A percentile compares a stretch with the other conserved stretches of the same genome.
These are phyloP conservation scores for Exophiala mesophila DNA, from an alignment of 2,329 filamentous ascomycete species.

Conservation along the genomic window DNA sequence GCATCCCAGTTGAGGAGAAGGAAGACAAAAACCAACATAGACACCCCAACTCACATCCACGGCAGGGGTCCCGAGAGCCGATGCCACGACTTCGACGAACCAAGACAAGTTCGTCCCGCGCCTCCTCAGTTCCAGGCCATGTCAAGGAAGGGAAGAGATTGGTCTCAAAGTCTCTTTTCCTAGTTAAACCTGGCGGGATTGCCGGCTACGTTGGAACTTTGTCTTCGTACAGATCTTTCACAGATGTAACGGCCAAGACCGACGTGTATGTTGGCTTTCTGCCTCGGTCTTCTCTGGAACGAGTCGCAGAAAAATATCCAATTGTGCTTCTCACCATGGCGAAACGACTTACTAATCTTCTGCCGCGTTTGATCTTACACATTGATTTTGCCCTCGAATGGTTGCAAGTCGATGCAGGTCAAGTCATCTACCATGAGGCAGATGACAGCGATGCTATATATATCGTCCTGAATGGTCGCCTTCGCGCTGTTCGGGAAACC, in stretches of 20 bases:
- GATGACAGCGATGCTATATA: constrained; percentile 99
- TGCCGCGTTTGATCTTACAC: constrained; percentile 85
- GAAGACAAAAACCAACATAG: constrained; percentile 20
- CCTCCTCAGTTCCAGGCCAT: constrained; percentile 26
- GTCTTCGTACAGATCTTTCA: constrained; percentile 91
- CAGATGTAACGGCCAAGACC: constrained; percentile 94
- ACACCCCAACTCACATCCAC: background rate
- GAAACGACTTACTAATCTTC: constrained; percentile 81
- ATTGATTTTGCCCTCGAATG: constrained; percentile 98
- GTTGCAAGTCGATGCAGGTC: constrained; percentile 92
- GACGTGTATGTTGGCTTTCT: constrained; percentile 97
- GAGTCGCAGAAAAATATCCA: constrained; percentile 88
- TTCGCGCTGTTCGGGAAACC: constrained; percentile 77
- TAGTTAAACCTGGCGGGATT: constrained; percentile 90
- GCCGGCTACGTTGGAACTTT: constrained; percentile 93
- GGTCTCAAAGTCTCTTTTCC: constrained; percentile 67
- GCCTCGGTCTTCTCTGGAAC: constrained; percentile 76
- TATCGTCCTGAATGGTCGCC: constrained; percentile 87
- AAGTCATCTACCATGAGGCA: constrained; percentile 87
- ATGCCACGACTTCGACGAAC: constrained; percentile 44
- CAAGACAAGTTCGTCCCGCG: constrained; percentile 39
- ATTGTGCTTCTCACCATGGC: constrained; percentile 93
- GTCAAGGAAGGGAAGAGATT: constrained; percentile 37
- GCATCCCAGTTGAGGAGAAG: constrained; percentile 68
- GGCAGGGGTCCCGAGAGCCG: constrained; percentile 27